phyloP scores from a whole-genome alignment of 768 basidiomycete species.

The Lentinus brumalis region DNA sequence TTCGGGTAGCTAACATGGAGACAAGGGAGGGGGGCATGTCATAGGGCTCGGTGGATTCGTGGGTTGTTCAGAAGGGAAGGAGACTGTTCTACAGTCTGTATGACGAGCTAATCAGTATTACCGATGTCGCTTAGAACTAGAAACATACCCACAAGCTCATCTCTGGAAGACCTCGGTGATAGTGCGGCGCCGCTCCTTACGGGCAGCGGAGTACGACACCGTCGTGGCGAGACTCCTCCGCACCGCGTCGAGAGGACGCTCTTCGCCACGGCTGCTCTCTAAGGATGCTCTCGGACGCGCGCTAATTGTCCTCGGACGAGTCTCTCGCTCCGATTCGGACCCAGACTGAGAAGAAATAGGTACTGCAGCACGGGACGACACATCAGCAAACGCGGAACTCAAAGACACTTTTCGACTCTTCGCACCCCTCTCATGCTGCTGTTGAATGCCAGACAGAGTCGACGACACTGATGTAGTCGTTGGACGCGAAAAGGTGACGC shows the following conservation, averaged over 20 bases:
- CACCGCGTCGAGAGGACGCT: slow-evolving; percentile 23
- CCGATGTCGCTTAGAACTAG: neutral
- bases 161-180: slow-evolving; percentile 53
- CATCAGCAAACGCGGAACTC: slow-evolving; percentile 31
- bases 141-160: slow-evolving; percentile 13
- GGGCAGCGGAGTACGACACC: slow-evolving; percentile 32
- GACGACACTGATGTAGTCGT: slow-evolving; percentile 51
- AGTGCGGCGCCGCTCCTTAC: slow-evolving; percentile 49
- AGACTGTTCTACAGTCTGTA: slow-evolving; percentile 22
- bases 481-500: slow-evolving; percentile 68
- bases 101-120: neutral
- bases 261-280: slow-evolving; percentile 39
- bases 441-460: slow-evolving; percentile 55
- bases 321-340: slow-evolving; percentile 53
- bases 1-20: neutral
- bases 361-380: slow-evolving; percentile 29
- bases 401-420: slow-evolving; percentile 39
- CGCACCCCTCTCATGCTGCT: slow-evolving; percentile 46
- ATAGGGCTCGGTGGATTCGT: neutral
- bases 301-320: slow-evolving; percentile 41
- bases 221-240: slow-evolving; percentile 35
- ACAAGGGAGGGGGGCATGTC: slow-evolving; percentile 1
- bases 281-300: slow-evolving; percentile 49
- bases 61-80: neutral
- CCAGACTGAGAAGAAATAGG: slow-evolving; percentile 40